Evolutionary conservation across 2,329 filamentous ascomycete genomes (phyloP), one percentile per base, ranked within the genome.

Genomic region (Aureobasidium pullulans): DNA sequence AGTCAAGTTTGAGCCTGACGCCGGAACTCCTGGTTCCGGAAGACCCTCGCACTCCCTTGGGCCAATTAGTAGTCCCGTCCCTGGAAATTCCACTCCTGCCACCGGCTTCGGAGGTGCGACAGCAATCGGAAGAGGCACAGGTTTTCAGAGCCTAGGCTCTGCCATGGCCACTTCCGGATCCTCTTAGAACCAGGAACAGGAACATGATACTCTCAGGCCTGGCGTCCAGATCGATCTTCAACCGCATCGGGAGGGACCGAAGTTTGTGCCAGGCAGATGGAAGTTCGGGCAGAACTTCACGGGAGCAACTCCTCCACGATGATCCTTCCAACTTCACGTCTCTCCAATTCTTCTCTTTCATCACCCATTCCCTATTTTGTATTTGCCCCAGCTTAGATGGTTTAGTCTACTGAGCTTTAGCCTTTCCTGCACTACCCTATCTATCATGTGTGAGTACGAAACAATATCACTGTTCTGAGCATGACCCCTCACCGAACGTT

Each of bases 51-150:
- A 60, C n/a, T 68, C 71, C 4, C 64, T 78, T 32, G 77, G 77
- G 44, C 76, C 78, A 68, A 79, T 79, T 65, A 77, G 77, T 32
- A 77, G 75, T 62, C 77, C 77, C 10, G 66, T 77, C 48, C 75
- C 76, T 1, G 67, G 69, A 23, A 75, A 76, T 65, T 75, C 73
- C 39, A 68, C 75, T 6, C 71, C 75, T 29, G 69, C 67, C 31
- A 28, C 44, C 13, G 59, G 59, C 8, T 48, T 57, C 16, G 54
- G 54, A n/a, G 54, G 54, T 6, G 6, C 31, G 9, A 34, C 31
- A 16, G 54, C 28, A 5, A 40, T 15, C 16, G 54, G 54, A 39
- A 57, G 54, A 48, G 54, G 42, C 5, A 39, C 54, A n/a, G 34
- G 54, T 15, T 57, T 57, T 43, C 54, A 57, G 54, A 57, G 54